A percentile compares a stretch with the other conserved stretches of the same genome.
phyloP scores from a whole-genome alignment of 345 rosid species.

The Corymbia maculata region DNA sequence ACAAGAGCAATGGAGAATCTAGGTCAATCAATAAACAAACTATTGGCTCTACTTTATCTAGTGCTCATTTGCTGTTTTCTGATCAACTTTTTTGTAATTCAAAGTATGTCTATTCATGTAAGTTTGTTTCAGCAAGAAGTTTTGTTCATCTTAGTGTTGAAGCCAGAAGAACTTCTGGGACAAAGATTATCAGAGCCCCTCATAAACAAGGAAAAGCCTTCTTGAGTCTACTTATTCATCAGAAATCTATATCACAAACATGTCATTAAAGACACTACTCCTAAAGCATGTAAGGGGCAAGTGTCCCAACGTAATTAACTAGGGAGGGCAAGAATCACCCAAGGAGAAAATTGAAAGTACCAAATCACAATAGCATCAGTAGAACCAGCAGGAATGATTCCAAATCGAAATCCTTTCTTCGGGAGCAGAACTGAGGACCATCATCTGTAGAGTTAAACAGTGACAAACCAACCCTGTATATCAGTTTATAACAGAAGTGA shows the following conservation, averaged over 20 bases:
- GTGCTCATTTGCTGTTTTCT: neutral
- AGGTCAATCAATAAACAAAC: neutral
- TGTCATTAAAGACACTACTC: neutral
- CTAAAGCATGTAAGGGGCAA: neutral
- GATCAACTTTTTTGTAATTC: neutral
- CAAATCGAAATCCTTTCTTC: conserved; percentile 49
- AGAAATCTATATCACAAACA: neutral
- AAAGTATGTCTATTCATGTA: neutral
- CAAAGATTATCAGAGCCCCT: neutral
- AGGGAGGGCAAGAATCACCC: neutral
- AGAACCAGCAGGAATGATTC: conserved; percentile 92
- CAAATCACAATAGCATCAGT: conserved; percentile 88
- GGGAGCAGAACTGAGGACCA: conserved; percentile 28
- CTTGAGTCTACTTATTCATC: neutral
- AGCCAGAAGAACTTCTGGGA: neutral
- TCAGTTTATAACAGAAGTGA: neutral
- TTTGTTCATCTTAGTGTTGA: neutral
- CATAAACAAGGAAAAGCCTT: neutral
- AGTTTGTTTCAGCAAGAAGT: neutral
- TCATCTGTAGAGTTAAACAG: conserved; percentile 20
- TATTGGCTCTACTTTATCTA: neutral
- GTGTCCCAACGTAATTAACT: neutral
- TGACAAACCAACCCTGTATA: neutral
- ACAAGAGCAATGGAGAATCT: neutral
- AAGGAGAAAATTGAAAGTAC: conserved; percentile 16